Conservation (phyloP, 179 eudicot genomes). For the Vitellaria paradoxa region DNA sequence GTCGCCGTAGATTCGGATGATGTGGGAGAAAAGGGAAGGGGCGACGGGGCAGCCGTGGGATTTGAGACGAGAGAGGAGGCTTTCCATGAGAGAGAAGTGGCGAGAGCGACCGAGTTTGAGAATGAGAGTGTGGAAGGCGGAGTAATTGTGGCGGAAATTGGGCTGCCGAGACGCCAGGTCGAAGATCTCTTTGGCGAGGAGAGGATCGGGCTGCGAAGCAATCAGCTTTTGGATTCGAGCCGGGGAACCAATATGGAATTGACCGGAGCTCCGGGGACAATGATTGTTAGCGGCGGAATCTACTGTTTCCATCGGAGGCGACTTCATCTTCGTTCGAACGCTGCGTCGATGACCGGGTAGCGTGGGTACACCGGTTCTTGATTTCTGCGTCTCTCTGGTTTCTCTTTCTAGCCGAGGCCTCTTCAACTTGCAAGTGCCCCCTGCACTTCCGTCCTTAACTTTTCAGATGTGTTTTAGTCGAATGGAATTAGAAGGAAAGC, state of each 20-base stretch:
- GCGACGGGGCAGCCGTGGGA: constrained; percentile 35
- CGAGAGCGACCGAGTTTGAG: constrained; percentile 66
- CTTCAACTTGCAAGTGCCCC: no score
- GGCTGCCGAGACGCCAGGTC: constrained; percentile 77
- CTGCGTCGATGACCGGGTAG: no score
- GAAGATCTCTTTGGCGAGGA: constrained; percentile 85
- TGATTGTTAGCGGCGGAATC: no score
- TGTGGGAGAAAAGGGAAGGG: constrained; percentile 63
- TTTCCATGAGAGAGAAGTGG: constrained; percentile 68
- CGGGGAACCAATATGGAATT: constrained; percentile 48
- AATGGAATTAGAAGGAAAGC: no score
- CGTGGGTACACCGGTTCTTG: no score
- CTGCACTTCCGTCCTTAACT: no score
- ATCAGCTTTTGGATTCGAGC: constrained; percentile 66
- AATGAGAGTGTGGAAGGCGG: constrained; percentile 61
- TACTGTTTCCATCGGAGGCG: no score
- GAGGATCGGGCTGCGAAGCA: constrained; percentile 74
- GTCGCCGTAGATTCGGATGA: constrained; percentile 67
- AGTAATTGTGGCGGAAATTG: constrained; percentile 59
- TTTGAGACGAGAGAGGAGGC: constrained; percentile 44
- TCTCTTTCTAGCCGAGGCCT: no score
- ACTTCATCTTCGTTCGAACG: no score
- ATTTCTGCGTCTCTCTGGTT: no score
- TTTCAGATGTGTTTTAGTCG: no score
- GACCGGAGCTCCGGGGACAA: no score